Evolutionary conservation across 192 early-diverging fungal species (phyloP), one percentile per base, ranked within the genome.

Genomic region (Ambispora gerdemannii): DNA sequence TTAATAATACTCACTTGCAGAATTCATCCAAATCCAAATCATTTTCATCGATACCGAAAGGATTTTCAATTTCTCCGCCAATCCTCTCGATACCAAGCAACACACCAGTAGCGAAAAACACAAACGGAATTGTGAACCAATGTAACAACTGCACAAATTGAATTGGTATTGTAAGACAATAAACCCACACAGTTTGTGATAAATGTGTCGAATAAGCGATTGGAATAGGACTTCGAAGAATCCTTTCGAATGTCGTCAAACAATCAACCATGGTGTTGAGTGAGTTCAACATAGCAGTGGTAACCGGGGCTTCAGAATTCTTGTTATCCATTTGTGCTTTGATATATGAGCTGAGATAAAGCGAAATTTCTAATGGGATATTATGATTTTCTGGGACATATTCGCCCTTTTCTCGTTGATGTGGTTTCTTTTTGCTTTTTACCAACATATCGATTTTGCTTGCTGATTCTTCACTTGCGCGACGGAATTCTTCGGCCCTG

Each of bases 21-120:
- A 84, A 86, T 55, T 79, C 74, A 53, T 85, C 83, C 51, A 88
- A 74, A 3, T 82, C 80, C 74, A 89, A 65, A 63, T 92, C 93
- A 73, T 95, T 92, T 27, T 78, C 78, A 59, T 93, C 91, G 71
- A 85, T 82, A 34, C 91, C 91, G 75, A 96, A 95, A 10, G 94
- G 94, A 74, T 96, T 95, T 80, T 98, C 94, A 62, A 98, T 95
- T 79, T 95, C 91, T 19, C 83, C 82, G 30, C 91, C 93, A 64
- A 96, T 95, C 10, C 78, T 78, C 60, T 93, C 88, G 60, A 97
- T 91, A 72, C 95, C 95, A 20, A 95, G 76, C 72, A 95, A 80
- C 59, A 84, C 86, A 65, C 93, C 92, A 0, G 88, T 74, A 1
- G 87, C 79, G 8, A 95, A 76, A 53, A 87, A 79, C 59, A 87